Percentiles rank a stretch among this genome's conserved stretches.
Evolutionary conservation across 2,329 filamentous ascomycete genomes (phyloP).

Genomic region (Trichoderma brevicompactum): DNA sequence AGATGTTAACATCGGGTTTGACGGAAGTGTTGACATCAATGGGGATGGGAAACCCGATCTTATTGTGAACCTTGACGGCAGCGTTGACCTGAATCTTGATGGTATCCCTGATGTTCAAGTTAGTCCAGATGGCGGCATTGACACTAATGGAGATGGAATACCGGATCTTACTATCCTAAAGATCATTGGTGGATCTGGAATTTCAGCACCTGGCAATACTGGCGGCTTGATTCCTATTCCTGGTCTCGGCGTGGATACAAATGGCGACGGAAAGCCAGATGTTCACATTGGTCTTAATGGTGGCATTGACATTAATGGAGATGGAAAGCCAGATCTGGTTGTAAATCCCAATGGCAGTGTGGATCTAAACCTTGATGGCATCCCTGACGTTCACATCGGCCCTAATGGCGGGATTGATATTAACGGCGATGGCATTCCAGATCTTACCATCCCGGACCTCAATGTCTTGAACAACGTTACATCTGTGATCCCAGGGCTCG

Average conservation of each 20-base stretch:
- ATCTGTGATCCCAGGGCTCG: no score
- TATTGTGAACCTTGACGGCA: neutral
- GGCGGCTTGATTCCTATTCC: neutral
- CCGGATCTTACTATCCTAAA: neutral
- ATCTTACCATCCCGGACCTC: neutral
- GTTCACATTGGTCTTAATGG: neutral
- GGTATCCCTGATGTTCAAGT: neutral
- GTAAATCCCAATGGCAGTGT: neutral
- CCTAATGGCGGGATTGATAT: neutral
- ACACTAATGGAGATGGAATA: neutral
- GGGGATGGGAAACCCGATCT: neutral
- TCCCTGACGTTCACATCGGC: constrained; percentile 1
- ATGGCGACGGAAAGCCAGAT: constrained; percentile 10
- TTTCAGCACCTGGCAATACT: no score
- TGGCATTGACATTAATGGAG: neutral
- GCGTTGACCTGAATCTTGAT: neutral
- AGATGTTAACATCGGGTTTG: neutral
- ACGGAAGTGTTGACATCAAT: constrained; percentile 1
- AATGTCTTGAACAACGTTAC: no score
- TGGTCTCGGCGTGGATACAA: neutral
- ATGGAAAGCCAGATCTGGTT: neutral
- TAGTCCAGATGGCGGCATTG: neutral
- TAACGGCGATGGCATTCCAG: constrained; percentile 17
- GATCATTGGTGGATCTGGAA: no score
- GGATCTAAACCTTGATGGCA: constrained; percentile 3